These are phyloP conservation scores for Dothistroma septosporum DNA, from an alignment of 2,329 filamentous ascomycete genomes.

Conservation along the genomic window DNA sequence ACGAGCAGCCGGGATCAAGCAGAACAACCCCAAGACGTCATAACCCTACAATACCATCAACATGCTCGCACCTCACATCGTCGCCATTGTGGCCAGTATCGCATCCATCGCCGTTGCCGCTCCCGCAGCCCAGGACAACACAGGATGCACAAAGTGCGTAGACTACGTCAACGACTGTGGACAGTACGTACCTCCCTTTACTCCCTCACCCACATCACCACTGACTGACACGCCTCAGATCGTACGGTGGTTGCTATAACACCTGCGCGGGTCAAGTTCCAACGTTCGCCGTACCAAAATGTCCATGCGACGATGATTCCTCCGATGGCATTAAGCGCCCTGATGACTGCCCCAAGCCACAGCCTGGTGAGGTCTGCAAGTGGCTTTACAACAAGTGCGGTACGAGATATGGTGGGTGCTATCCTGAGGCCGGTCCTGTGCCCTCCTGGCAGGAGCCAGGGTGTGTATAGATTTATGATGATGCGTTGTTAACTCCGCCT, in stretches of 20 bases:
- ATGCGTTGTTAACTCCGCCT: not conserved
- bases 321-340: not conserved
- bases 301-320: not conserved
- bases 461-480: not conserved
- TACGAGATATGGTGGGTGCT: not conserved
- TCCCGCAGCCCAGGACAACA: not conserved
- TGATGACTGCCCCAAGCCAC: not conserved
- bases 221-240: not conserved
- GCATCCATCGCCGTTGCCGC: not conserved
- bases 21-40: not conserved
- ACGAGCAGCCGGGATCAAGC: not conserved
- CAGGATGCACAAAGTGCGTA: not conserved
- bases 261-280: not conserved
- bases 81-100: not conserved
- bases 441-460: not conserved
- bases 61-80: not conserved
- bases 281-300: not conserved
- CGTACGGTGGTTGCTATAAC: not conserved
- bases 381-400: not conserved
- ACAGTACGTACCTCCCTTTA: not conserved
- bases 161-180: not conserved
- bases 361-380: not conserved
- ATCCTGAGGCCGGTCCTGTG: not conserved
- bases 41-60: not conserved
- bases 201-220: not conserved